phyloP scores from a whole-genome alignment of 192 early-diverging fungal species.

The Coemansia sp. region DNA sequence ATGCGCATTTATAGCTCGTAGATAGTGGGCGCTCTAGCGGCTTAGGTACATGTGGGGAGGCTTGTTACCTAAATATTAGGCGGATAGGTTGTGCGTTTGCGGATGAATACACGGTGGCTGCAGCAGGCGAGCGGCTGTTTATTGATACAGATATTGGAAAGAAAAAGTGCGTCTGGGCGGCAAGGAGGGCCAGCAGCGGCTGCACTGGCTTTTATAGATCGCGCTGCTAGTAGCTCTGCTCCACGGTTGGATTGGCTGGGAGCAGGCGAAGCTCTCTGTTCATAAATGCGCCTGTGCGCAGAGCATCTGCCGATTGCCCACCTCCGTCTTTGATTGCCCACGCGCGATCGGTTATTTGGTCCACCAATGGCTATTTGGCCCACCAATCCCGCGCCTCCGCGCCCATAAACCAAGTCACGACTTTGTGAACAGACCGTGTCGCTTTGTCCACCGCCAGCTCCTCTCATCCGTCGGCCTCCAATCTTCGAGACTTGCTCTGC shows the following conservation, averaged over 20 bases:
- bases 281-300: background rate
- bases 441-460: conserved; percentile 1
- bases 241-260: background rate
- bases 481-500: background rate
- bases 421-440: background rate
- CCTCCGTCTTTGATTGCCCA: conserved; percentile 6
- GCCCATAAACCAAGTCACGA: conserved; percentile 5
- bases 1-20: background rate
- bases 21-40: background rate
- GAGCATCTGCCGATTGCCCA: conserved; percentile 8
- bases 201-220: conserved; percentile 4
- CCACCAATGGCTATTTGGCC: background rate
- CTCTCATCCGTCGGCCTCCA: background rate
- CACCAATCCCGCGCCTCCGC: background rate
- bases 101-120: conserved; percentile 8
- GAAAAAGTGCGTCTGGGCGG: conserved; percentile 3
- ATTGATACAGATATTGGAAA: conserved; percentile 9
- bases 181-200: background rate
- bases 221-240: background rate
- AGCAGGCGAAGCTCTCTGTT: background rate
- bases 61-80: conserved; percentile 1
- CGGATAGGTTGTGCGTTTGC: background rate
- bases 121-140: conserved; percentile 7
- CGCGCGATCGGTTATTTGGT: background rate
- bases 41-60: background rate